These are phyloP conservation scores for Adansonia rubrostipa DNA, from an alignment of 441 rosid genomes.

Conservation along the genomic window DNA sequence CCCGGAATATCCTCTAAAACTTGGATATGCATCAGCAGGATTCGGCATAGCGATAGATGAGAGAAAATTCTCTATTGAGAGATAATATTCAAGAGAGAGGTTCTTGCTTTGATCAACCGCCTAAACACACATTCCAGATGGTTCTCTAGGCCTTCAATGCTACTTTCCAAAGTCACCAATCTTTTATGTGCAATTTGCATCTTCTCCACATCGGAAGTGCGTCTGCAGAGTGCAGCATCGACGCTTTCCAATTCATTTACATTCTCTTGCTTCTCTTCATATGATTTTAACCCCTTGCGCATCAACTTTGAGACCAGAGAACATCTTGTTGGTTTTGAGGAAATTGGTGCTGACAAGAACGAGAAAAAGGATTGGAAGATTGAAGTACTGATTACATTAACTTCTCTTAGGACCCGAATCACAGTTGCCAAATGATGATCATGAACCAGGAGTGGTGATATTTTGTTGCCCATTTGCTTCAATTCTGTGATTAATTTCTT, in stretches of 20 bases:
- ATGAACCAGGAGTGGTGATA: conserved; percentile 29
- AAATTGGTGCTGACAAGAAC: conserved; percentile 45
- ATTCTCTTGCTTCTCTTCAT: conserved; percentile 38
- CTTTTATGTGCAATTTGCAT: conserved; percentile 36
- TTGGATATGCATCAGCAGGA: conserved; percentile 38
- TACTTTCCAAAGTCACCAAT: conserved; percentile 50
- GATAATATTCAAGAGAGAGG: conserved; percentile 65
- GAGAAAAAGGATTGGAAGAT: conserved; percentile 51
- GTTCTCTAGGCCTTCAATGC: conserved; percentile 53
- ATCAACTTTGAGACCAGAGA: conserved; percentile 49
- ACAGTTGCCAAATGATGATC: conserved; percentile 48
- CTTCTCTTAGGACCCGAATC: conserved; percentile 51
- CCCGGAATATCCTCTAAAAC: conserved; percentile 44
- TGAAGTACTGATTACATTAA: conserved; percentile 33
- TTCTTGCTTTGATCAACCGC: conserved; percentile 60
- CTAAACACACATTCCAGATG: conserved; percentile 59
- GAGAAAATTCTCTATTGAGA: conserved; percentile 46
- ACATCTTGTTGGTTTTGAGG: conserved; percentile 46
- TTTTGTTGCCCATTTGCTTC: conserved; percentile 47
- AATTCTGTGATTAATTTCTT: conserved; percentile 41
- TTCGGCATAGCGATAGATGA: neutral
- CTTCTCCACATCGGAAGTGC: conserved; percentile 28
- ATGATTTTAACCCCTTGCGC: conserved; percentile 40
- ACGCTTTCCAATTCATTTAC: conserved; percentile 47
- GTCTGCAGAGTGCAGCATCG: conserved; percentile 40